phyloP scores from a whole-genome alignment of 208 protist species.

The Leishmania gerbilli region DNA sequence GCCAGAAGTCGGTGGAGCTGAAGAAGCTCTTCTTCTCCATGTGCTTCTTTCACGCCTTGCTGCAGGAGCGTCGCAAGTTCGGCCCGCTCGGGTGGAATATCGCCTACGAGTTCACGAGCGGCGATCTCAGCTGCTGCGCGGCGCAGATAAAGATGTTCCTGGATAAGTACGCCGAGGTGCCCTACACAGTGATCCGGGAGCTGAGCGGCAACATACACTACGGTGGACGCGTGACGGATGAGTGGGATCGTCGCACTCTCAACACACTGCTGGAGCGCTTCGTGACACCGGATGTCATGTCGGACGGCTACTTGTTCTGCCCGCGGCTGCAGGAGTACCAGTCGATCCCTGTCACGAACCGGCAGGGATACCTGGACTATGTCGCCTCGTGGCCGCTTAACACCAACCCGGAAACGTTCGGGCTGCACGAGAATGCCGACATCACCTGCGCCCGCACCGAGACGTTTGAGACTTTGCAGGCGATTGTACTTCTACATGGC shows the following conservation, averaged over 20 bases:
- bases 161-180: conserved; percentile 96
- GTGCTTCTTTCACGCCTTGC: conserved; percentile 97
- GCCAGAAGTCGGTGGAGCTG: conserved; percentile 88
- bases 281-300: conserved; percentile 90
- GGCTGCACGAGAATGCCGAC: conserved; percentile 98
- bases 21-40: conserved; percentile 97
- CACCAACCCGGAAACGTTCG: conserved; percentile 96
- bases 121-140: conserved; percentile 95
- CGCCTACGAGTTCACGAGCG: conserved; percentile 97
- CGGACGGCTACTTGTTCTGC: conserved; percentile 92
- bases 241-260: conserved; percentile 97
- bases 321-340: conserved; percentile 68
- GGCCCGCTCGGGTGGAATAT: conserved; percentile 99
- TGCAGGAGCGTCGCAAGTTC: conserved; percentile 99
- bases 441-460: conserved; percentile 95
- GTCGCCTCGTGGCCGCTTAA: conserved; percentile 93
- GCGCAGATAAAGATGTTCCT: conserved; percentile 96
- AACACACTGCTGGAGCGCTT: conserved; percentile 95
- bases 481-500: conserved; percentile 83
- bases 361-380: conserved; percentile 91
- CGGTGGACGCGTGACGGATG: conserved; percentile 98
- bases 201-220: conserved; percentile 98
- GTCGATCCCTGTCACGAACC: conserved; percentile 77
- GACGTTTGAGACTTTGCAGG: conserved; percentile 91
- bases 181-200: conserved; percentile 97